phyloP scores from a whole-genome alignment of 164 flowering plant genomes.

The Umbellularia californica region DNA sequence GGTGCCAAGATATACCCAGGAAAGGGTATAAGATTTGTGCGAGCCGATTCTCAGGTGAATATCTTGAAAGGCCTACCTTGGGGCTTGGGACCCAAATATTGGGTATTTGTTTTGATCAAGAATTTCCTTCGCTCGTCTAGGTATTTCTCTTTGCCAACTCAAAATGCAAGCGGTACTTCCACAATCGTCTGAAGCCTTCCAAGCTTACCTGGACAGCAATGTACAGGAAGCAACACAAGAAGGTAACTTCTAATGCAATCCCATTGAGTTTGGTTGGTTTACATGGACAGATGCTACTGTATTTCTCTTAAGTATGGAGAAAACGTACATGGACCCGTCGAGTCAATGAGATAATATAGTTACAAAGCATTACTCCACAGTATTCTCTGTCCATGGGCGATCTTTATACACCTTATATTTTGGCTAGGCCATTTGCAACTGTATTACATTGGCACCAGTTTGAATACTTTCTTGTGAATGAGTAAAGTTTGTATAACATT shows the following conservation, averaged over 20 bases:
- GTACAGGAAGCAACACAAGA: constrained; percentile 62
- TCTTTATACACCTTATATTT: too few species aligned
- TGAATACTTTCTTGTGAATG: too few species aligned
- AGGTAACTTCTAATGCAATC: constrained; percentile 20
- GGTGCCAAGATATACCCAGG: constrained; percentile 52
- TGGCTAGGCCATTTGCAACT: too few species aligned
- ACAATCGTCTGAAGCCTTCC: constrained; percentile 75
- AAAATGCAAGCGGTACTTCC: constrained; percentile 86
- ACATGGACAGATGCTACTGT: neutral
- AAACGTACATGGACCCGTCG: too few species aligned
- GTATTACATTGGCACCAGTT: too few species aligned
- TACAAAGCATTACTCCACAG: too few species aligned
- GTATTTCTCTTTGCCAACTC: constrained; percentile 67
- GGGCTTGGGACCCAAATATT: neutral
- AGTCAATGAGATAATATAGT: too few species aligned
- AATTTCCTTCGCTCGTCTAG: constrained; percentile 7
- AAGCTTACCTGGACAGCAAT: constrained; percentile 77
- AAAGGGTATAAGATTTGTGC: constrained; percentile 42
- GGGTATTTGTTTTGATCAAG: neutral
- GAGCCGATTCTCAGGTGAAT: constrained; percentile 41
- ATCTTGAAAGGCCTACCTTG: neutral
- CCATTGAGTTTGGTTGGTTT: neutral
- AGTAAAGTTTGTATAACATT: too few species aligned
- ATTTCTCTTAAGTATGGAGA: too few species aligned
- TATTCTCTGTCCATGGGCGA: too few species aligned